Percentiles rank a stretch among this genome's conserved stretches.
Conservation (phyloP, 805 yeast species). For the Candida xyloterini region DNA sequence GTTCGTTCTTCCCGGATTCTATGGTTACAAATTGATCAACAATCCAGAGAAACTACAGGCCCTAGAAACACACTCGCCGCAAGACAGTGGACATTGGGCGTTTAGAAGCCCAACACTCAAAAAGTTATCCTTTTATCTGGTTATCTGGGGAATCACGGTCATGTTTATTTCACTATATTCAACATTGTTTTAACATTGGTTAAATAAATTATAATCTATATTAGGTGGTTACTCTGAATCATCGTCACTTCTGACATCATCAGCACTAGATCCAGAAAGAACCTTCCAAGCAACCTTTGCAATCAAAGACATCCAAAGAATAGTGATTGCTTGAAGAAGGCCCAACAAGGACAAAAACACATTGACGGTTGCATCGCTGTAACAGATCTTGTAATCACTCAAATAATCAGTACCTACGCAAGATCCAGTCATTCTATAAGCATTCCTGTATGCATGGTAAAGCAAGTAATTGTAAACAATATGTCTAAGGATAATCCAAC, state of each 20-base stretch:
- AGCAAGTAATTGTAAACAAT: slow-evolving; percentile 66
- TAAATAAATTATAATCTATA: slow-evolving; percentile 1
- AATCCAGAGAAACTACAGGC: slow-evolving; percentile 15
- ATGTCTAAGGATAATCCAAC: slow-evolving; percentile 75
- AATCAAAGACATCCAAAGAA: slow-evolving; percentile 76
- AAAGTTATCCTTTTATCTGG: slow-evolving; percentile 36
- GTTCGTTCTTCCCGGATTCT: slow-evolving; percentile 74
- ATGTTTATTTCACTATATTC: slow-evolving; percentile 55
- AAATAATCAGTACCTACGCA: slow-evolving; percentile 32
- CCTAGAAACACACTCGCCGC: slow-evolving; percentile 22
- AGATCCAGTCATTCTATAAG: slow-evolving; percentile 43
- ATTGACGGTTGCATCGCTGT: slow-evolving; percentile 43
- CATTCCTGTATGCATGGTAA: slow-evolving; percentile 52
- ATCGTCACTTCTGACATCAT: slow-evolving; percentile 81
- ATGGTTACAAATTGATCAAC: slow-evolving; percentile 58
- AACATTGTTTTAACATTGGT: slow-evolving; percentile 29
- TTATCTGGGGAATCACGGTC: slow-evolving; percentile 52
- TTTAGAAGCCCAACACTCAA: slow-evolving; percentile 22
- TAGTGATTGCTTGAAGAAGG: slow-evolving; percentile 61
- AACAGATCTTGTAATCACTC: slow-evolving; percentile 41
- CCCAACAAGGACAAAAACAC: slow-evolving; percentile 54
- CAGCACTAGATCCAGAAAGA: slow-evolving; percentile 70
- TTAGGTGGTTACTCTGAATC: slow-evolving; percentile 27
- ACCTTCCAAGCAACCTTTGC: slow-evolving; percentile 67
- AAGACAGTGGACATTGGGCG: slow-evolving; percentile 21